Conservation (phyloP, 495 filamentous ascomycete genomes). For the Bacidia gigantensis region DNA sequence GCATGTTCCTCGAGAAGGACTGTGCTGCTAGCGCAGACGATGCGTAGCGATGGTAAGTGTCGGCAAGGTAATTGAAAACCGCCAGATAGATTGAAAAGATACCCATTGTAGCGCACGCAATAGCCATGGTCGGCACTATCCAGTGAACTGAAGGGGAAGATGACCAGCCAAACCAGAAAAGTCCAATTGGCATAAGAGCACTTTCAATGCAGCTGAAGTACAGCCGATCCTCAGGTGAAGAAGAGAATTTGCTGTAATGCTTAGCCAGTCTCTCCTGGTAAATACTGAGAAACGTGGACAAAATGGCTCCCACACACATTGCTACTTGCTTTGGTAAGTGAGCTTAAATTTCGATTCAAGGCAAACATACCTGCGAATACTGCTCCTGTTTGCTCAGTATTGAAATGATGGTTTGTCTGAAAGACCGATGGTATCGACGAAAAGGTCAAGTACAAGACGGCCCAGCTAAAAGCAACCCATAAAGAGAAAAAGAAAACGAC, state of each 20-base stretch:
- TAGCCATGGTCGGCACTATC: slow-evolving; percentile 60
- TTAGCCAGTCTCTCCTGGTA: slow-evolving; percentile 48
- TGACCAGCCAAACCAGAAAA: slow-evolving; percentile 77
- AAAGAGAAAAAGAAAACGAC: slow-evolving; percentile 92
- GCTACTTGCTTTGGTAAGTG: slow-evolving; percentile 22
- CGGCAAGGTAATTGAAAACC: slow-evolving; percentile 90
- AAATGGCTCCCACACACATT: slow-evolving; percentile 50
- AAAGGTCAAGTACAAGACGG: slow-evolving; percentile 74
- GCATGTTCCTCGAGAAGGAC: slow-evolving; percentile 69
- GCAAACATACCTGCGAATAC: slow-evolving; percentile 48
- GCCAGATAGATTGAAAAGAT: slow-evolving; percentile 83
- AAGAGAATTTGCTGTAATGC: slow-evolving; percentile 29
- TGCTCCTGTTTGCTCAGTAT: slow-evolving; percentile 48
- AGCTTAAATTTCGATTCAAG: too few relatives aligned
- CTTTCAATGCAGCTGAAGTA: slow-evolving; percentile 72
- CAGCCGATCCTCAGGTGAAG: slow-evolving; percentile 62
- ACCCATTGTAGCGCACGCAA: slow-evolving; percentile 68
- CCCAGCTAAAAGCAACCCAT: slow-evolving; percentile 87
- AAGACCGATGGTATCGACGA: slow-evolving; percentile 70
- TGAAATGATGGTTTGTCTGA: slow-evolving; percentile 52
- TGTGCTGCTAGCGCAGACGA: slow-evolving; percentile 82
- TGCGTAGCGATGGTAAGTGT: slow-evolving; percentile 74
- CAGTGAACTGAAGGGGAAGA: slow-evolving; percentile 53
- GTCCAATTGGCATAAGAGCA: slow-evolving; percentile 53
- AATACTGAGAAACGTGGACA: slow-evolving; percentile 62